Conservation (phyloP, 2,329 filamentous ascomycete species). For the Bretziella fagacearum region DNA sequence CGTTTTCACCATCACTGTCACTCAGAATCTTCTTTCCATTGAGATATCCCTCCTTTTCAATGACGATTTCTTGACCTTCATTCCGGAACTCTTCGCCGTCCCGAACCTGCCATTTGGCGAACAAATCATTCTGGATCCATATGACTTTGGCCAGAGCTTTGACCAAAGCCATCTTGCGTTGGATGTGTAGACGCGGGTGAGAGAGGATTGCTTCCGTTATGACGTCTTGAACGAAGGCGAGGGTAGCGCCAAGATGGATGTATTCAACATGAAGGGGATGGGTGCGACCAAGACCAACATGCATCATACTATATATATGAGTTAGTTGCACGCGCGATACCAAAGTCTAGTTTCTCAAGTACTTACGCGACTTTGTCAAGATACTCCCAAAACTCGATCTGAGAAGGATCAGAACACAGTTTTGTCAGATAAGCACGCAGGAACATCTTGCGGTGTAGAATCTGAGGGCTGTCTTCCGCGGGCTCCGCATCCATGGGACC, state of each 20-base stretch:
- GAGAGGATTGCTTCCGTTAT: conserved; percentile 61
- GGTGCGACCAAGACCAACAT: conserved; percentile 55
- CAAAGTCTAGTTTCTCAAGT: neutral
- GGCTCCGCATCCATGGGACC: conserved; percentile 47
- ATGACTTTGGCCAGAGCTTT: conserved; percentile 67
- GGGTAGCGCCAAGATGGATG: conserved; percentile 54
- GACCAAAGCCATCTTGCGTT: conserved; percentile 54
- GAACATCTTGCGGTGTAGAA: conserved; percentile 63
- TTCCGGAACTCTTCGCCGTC: conserved; percentile 46
- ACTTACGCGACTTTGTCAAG: conserved; percentile 63
- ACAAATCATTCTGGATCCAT: conserved; percentile 77
- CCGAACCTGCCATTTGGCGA: conserved; percentile 62
- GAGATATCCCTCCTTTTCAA: conserved; percentile 47
- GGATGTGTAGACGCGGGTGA: conserved; percentile 48
- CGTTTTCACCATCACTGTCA: conserved; percentile 23
- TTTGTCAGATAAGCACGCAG: conserved; percentile 57
- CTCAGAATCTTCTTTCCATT: conserved; percentile 43
- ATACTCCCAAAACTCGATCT: conserved; percentile 69
- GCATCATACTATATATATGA: conserved; percentile 46
- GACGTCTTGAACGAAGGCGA: conserved; percentile 63
- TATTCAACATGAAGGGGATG: conserved; percentile 67
- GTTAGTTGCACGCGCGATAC: too few relatives aligned
- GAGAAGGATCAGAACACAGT: conserved; percentile 56
- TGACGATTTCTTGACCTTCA: conserved; percentile 29
- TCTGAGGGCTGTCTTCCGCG: conserved; percentile 54